phyloP scores from a whole-genome alignment of 805 yeast species.

The Sugiyamaella americana region DNA sequence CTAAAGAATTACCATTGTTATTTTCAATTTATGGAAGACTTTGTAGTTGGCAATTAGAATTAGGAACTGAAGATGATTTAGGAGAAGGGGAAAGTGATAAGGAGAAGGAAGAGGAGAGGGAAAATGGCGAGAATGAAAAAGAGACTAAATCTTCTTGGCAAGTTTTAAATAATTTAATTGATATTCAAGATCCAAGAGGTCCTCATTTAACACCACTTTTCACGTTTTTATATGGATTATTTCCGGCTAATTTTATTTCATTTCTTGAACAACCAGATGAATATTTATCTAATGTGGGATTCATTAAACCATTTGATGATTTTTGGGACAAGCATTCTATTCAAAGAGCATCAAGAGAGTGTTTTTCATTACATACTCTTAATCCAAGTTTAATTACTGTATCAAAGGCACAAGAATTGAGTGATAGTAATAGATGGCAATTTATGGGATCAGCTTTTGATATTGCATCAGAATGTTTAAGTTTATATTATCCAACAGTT shows the following conservation, averaged over 20 bases:
- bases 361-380: conserved; percentile 35
- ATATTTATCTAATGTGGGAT: conserved; percentile 28
- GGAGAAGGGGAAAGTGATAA: background rate
- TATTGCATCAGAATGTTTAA: conserved; percentile 33
- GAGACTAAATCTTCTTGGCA: conserved; percentile 22
- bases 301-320: conserved; percentile 22
- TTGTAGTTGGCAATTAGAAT: conserved; percentile 33
- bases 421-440: conserved; percentile 26
- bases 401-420: conserved; percentile 34
- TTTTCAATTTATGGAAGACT: conserved; percentile 42
- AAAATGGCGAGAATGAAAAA: background rate
- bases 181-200: conserved; percentile 14
- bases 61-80: conserved; percentile 7
- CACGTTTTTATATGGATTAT: conserved; percentile 51
- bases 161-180: conserved; percentile 16
- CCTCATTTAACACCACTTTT: conserved; percentile 36
- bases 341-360: conserved; percentile 25
- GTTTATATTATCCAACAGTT: conserved; percentile 9
- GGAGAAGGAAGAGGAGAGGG: conserved; percentile 1
- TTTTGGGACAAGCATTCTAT: conserved; percentile 35
- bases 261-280: conserved; percentile 40
- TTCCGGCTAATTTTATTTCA: conserved; percentile 43
- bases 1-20: conserved; percentile 35
- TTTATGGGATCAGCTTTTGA: conserved; percentile 33
- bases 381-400: conserved; percentile 45